Conservation (phyloP, 768 basidiomycete genomes). For the Grammothele lineata region DNA sequence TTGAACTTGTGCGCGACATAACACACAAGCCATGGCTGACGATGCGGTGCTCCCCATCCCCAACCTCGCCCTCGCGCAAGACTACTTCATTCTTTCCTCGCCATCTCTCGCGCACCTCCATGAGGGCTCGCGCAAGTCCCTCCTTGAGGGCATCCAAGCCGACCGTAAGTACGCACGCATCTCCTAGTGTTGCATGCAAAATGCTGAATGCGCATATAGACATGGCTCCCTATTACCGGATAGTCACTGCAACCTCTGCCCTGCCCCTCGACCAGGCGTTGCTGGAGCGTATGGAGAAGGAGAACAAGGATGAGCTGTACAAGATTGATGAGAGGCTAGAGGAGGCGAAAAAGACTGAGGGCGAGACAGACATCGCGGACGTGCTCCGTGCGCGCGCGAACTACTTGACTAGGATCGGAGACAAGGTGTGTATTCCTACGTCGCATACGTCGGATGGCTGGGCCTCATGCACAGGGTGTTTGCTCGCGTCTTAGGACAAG, state of each 20-base stretch:
- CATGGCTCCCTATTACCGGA: constrained; percentile 82
- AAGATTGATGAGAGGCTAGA: constrained; percentile 72
- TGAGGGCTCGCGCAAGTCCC: constrained; percentile 53
- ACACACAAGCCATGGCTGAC: constrained; percentile 61
- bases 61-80: constrained; percentile 77
- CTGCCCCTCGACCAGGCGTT: constrained; percentile 49
- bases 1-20: neutral
- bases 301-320: constrained; percentile 69
- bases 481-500: constrained; percentile 62
- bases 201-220: constrained; percentile 40
- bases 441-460: too few species aligned
- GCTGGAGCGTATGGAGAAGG: constrained; percentile 55
- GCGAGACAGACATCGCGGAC: constrained; percentile 91
- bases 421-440: constrained; percentile 43
- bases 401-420: constrained; percentile 85
- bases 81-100: constrained; percentile 69
- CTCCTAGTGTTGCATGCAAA: too few species aligned
- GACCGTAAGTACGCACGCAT: constrained; percentile 55
- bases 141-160: constrained; percentile 71
- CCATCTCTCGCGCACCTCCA: constrained; percentile 60
- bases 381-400: constrained; percentile 79
- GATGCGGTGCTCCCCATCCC: constrained; percentile 83
- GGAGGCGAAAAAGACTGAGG: constrained; percentile 87
- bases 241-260: constrained; percentile 47
- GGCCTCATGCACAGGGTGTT: too few species aligned